Evolutionary conservation across 345 rosid species (phyloP), one percentile per base, ranked within the genome.

Genomic region (Sisymbrium irio): DNA sequence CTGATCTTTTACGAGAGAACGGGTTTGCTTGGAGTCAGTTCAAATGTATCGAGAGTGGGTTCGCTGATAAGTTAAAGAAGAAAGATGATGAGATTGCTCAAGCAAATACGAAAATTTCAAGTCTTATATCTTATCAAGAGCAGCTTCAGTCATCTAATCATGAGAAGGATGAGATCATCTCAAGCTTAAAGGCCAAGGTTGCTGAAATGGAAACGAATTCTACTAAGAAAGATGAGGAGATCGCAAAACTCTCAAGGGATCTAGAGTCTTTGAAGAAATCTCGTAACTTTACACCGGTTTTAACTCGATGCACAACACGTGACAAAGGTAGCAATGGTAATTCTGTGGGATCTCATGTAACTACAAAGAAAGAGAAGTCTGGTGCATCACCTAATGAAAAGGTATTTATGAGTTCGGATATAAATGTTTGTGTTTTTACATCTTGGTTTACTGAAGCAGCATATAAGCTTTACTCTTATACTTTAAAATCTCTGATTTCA

Each of bases 11-110:
- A 78, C 76, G 77, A 17, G 93, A 92, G 82, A 88, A 86, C 64
- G 78, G 83, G 46, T 94, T 94, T 73, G 79, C 85, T 2, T 85
- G 96, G 96, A 76, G 86, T 76, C 98, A 92, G 77, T 85, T 81
- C 69, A 85, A 82, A 62, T 28, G 75, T 60, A 41, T 83, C 62
- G 92, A 95, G 71, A 86, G 59, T 65, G 81, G 72, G 33, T 84
- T 79, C 59, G 78, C 76, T 11, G 72, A 67, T 46, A 92, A 84
- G 69, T 75, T 96, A 53, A 83, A 83, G 73, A 78, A 74, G 46
- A 88, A 86, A 73, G 79, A 73, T 36, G 77, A 81, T 33, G 95
- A 92, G 82, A 69, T 89, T 14, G 78, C 62, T 53, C 75, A 61
- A 47, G 93, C 88, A 10, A 89, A 87, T 58, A 64, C 79, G 42